Conservation (phyloP, 202 grass and related monocot genomes). For the Panicum virgatum region DNA sequence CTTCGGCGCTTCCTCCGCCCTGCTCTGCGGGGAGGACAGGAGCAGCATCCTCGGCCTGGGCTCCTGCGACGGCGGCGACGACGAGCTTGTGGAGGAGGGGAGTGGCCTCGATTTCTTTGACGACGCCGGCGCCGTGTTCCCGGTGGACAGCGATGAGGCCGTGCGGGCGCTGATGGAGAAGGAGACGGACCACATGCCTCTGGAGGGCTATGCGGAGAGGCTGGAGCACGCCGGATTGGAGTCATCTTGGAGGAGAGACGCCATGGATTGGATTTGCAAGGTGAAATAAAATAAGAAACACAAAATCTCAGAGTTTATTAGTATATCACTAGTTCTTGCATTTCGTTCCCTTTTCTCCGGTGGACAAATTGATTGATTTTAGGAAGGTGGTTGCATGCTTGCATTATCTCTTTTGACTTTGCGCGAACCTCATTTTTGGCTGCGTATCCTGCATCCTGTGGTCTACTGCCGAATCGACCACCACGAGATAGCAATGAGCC, state of each 20-base stretch:
- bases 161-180: slow-evolving; percentile 59
- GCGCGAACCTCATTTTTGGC: neutral
- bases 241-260: slow-evolving; percentile 60
- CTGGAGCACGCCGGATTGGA: slow-evolving; percentile 53
- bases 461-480: slow-evolving; percentile 32
- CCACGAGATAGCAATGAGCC: slow-evolving; percentile 30
- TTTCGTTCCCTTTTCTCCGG: slow-evolving; percentile 18
- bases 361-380: slow-evolving; percentile 25
- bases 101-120: slow-evolving; percentile 29
- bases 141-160: slow-evolving; percentile 50
- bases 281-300: slow-evolving; percentile 26
- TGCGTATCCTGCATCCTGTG: slow-evolving; percentile 32
- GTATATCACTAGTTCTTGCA: neutral
- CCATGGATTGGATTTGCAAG: slow-evolving; percentile 90
- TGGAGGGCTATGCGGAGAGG: slow-evolving; percentile 52
- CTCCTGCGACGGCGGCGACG: slow-evolving; percentile 39
- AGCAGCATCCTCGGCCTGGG: slow-evolving; percentile 54
- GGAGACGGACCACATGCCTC: slow-evolving; percentile 66
- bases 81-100: slow-evolving; percentile 25
- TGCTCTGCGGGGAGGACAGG: slow-evolving; percentile 73
- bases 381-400: slow-evolving; percentile 32
- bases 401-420: slow-evolving; percentile 50
- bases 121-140: slow-evolving; percentile 38
- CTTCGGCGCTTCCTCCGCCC: slow-evolving; percentile 49
- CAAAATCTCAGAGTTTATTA: slow-evolving; percentile 28